These are phyloP conservation scores for Globisporangium camurandrum DNA, from an alignment of 352 stramenopile species.

Conservation along the genomic window DNA sequence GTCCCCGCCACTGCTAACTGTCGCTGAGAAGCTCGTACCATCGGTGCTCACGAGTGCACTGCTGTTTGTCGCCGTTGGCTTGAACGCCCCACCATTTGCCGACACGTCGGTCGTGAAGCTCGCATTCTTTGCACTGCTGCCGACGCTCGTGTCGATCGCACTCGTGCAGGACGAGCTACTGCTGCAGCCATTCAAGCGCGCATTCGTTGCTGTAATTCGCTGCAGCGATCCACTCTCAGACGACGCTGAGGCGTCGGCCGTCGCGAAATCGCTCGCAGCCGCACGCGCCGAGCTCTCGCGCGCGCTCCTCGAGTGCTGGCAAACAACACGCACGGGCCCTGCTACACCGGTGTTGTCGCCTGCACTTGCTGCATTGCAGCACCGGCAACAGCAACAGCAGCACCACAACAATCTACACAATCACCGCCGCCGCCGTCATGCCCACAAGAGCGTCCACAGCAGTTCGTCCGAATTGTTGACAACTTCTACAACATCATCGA, in stretches of 20 bases:
- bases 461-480: constrained; percentile 22
- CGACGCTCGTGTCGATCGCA: constrained; percentile 31
- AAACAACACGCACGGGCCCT: constrained; percentile 5
- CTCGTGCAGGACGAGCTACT: constrained; percentile 32
- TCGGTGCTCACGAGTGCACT: constrained; percentile 17
- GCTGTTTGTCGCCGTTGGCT: constrained; percentile 10
- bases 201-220: constrained; percentile 7
- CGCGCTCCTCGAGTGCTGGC: constrained; percentile 38
- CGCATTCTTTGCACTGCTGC: constrained; percentile 47
- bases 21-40: constrained; percentile 12
- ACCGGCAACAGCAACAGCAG: neutral
- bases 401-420: no score
- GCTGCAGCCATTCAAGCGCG: constrained; percentile 25
- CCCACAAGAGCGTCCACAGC: no score
- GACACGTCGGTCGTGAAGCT: constrained; percentile 21
- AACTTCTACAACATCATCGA: no score
- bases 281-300: constrained; percentile 38
- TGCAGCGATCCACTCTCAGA: constrained; percentile 12
- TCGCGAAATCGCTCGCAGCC: constrained; percentile 15
- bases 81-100: constrained; percentile 7
- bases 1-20: constrained; percentile 2
- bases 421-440: no score
- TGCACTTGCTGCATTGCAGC: constrained; percentile 11
- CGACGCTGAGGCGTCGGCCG: constrained; percentile 7
- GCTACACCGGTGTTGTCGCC: constrained; percentile 6